A percentile compares a stretch with the other conserved stretches of the same genome.
Evolutionary conservation across 108 stramenopile species (phyloP).

Genomic region (Skeletonema menzelii): DNA sequence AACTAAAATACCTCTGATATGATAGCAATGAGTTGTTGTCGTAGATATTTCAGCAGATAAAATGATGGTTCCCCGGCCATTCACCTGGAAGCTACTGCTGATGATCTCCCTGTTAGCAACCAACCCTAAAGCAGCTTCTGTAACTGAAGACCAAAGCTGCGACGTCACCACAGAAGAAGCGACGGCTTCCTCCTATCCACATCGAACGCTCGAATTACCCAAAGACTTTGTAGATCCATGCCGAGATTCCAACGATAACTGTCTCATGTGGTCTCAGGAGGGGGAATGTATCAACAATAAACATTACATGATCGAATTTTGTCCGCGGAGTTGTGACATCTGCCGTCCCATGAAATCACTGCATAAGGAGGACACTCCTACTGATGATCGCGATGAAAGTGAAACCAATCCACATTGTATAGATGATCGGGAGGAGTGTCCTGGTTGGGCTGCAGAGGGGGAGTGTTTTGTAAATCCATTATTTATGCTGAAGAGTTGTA

Average conservation of each 20-base stretch:
- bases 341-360: constrained; percentile 4
- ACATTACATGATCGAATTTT: constrained; percentile 15
- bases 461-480: constrained; percentile 8
- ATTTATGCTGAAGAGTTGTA: constrained; percentile 21
- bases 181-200: background rate
- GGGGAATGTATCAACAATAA: constrained; percentile 20
- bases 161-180: background rate
- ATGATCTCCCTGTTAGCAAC: background rate
- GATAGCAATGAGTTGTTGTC: no score
- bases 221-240: constrained; percentile 24
- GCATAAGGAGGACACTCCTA: background rate
- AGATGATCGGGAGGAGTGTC: background rate
- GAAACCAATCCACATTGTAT: background rate
- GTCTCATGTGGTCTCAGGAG: constrained; percentile 18
- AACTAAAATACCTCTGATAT: no score
- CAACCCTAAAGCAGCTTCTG: background rate
- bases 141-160: background rate
- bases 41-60: background rate
- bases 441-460: constrained; percentile 4
- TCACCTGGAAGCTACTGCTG: background rate
- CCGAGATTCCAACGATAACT: constrained; percentile 8
- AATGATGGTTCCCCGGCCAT: background rate
- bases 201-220: background rate
- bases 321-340: constrained; percentile 10
- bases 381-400: background rate